These are phyloP conservation scores for Stephania japonica DNA, from an alignment of 164 flowering plant genomes.

Conservation along the genomic window DNA sequence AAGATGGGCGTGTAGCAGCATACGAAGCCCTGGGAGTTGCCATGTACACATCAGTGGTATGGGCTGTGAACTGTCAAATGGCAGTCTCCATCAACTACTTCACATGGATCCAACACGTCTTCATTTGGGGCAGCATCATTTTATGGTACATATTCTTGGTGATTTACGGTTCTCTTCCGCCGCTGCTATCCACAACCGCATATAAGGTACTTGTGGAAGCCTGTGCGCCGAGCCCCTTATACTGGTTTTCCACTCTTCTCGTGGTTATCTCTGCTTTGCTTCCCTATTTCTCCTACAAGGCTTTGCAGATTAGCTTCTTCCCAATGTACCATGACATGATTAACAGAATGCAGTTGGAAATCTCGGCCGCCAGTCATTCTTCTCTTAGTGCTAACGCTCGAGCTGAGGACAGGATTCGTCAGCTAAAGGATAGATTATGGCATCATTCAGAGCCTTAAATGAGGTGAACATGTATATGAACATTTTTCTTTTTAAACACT, in stretches of 20 bases:
- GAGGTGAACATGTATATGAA: not conserved
- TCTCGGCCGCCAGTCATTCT: conserved; percentile 20
- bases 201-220: conserved; percentile 61
- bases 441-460: not conserved
- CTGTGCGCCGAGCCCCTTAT: conserved; percentile 47
- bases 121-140: conserved; percentile 80
- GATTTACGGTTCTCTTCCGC: conserved; percentile 50
- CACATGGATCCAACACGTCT: conserved; percentile 82
- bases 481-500: not conserved
- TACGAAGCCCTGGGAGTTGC: conserved; percentile 49
- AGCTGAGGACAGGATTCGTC: conserved; percentile 19
- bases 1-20: conserved; percentile 53
- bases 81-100: conserved; percentile 70
- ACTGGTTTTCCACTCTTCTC: conserved; percentile 48
- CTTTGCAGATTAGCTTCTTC: conserved; percentile 45
- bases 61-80: conserved; percentile 84
- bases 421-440: conserved; percentile 21
- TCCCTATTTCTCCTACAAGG: conserved; percentile 46
- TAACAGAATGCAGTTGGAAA: conserved; percentile 27
- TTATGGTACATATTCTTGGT: conserved; percentile 64
- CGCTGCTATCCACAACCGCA: conserved; percentile 58
- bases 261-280: conserved; percentile 48
- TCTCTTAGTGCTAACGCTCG: conserved; percentile 17
- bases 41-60: conserved; percentile 74
- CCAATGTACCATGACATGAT: conserved; percentile 66